phyloP scores from a whole-genome alignment of 192 early-diverging fungal genomes.

The Coemansia sp. region DNA sequence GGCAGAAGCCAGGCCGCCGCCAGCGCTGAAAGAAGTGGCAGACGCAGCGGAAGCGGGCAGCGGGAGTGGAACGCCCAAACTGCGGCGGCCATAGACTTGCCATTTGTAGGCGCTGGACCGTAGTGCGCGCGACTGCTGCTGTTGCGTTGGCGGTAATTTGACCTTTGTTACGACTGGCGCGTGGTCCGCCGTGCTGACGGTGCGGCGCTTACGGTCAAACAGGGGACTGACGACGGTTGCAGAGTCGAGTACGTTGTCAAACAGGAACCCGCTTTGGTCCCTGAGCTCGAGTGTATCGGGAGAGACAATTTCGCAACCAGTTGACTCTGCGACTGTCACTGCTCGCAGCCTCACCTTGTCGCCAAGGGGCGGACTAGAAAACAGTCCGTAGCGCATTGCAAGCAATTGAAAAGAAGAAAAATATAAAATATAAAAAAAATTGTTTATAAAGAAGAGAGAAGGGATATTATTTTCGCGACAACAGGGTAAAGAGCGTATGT shows the following conservation, averaged over 20 bases:
- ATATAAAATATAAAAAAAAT: not conserved
- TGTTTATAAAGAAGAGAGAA: not conserved
- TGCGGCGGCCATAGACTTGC: slow-evolving; percentile 15
- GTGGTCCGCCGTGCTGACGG: not conserved
- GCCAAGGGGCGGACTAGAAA: not conserved
- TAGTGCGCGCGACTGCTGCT: not conserved
- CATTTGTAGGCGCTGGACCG: slow-evolving; percentile 1
- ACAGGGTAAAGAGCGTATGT: not conserved
- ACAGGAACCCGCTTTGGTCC: not conserved
- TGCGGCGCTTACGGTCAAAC: slow-evolving; percentile 7
- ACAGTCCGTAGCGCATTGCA: slow-evolving; percentile 3
- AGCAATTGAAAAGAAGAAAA: not conserved
- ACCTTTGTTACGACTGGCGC: not conserved
- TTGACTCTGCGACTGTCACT: not conserved
- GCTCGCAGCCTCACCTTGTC: not conserved
- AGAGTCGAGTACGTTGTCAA: not conserved
- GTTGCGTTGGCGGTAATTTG: not conserved
- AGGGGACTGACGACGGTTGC: not conserved
- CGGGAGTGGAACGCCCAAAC: slow-evolving; percentile 22
- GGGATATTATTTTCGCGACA: not conserved
- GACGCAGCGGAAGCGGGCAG: not conserved
- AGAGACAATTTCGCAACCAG: not conserved
- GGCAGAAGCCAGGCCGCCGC: not conserved
- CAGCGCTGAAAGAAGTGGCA: not conserved
- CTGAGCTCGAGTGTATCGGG: not conserved